Evolutionary conservation across 2,329 filamentous ascomycete species (phyloP).

Genomic region (Thielaviopsis cerberus): DNA sequence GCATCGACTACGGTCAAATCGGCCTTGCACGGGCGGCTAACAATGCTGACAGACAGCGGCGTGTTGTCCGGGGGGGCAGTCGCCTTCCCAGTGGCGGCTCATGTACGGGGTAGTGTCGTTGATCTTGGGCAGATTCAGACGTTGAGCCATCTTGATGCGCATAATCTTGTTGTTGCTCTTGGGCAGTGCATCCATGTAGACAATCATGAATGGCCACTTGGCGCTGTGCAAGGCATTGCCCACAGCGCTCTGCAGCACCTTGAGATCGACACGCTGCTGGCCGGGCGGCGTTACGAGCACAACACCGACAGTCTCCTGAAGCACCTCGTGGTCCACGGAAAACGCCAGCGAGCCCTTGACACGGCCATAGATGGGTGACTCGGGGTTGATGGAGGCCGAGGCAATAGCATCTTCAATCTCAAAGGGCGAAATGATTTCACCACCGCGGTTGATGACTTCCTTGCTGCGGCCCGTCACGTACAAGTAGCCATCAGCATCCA

Average conservation of each 20-base stretch:
- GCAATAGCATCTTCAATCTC: conserved; percentile 40
- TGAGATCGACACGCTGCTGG: conserved; percentile 27
- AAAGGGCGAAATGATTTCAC: conserved; percentile 40
- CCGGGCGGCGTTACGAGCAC: conserved; percentile 30
- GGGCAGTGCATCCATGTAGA: conserved; percentile 36
- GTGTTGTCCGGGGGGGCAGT: conserved; percentile 30
- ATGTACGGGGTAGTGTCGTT: conserved; percentile 26
- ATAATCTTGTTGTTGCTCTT: conserved; percentile 40
- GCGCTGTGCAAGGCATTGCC: conserved; percentile 29
- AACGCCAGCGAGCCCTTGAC: conserved; percentile 34
- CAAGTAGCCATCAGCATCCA: conserved; percentile 31
- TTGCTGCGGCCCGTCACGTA: conserved; percentile 37
- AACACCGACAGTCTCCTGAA: conserved; percentile 37
- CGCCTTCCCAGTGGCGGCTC: conserved; percentile 30
- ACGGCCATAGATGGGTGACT: conserved; percentile 27
- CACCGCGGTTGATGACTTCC: conserved; percentile 38
- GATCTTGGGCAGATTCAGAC: conserved; percentile 26
- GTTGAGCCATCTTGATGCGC: conserved; percentile 31
- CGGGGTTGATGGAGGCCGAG: conserved; percentile 23
- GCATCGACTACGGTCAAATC: conserved; percentile 17
- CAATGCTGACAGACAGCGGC: conserved; percentile 24
- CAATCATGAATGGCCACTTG: conserved; percentile 32
- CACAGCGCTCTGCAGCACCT: conserved; percentile 28
- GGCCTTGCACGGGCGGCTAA: conserved; percentile 19
- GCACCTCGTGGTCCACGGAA: conserved; percentile 30